A percentile compares a stretch with the other conserved stretches of the same genome.
Conservation (phyloP, 2,329 filamentous ascomycete genomes). For the Albophoma yamanashiensis region DNA sequence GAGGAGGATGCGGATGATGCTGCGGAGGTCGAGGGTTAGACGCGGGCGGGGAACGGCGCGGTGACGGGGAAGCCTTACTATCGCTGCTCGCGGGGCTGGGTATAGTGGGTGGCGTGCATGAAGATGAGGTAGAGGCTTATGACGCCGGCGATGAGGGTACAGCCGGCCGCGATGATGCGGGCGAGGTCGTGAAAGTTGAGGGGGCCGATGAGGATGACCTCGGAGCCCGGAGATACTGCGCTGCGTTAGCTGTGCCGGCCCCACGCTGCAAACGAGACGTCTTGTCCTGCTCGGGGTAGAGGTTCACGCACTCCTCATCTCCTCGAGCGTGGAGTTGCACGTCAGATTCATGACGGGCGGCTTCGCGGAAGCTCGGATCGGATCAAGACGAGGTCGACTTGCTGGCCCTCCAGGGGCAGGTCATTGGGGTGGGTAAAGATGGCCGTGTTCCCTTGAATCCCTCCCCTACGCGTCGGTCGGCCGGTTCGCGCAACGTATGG, state of each 20-base stretch:
- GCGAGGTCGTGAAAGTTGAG: constrained; percentile 46
- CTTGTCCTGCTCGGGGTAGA: not conserved
- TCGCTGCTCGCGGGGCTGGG: constrained; percentile 47
- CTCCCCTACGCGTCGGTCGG: not conserved
- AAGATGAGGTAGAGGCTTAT: constrained; percentile 46
- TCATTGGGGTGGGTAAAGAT: not conserved
- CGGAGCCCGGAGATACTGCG: constrained; percentile 31
- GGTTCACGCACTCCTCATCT: constrained; percentile 26
- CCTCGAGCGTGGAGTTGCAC: constrained; percentile 32
- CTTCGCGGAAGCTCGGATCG: not conserved
- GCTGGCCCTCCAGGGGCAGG: constrained; percentile 1
- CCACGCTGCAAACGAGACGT: not conserved
- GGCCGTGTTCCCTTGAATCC: not conserved
- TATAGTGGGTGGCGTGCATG: constrained; percentile 50
- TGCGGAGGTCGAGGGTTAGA: constrained; percentile 18
- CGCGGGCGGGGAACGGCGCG: not conserved
- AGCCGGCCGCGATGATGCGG: constrained; percentile 36
- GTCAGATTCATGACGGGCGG: constrained; percentile 22
- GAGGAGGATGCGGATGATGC: constrained; percentile 78
- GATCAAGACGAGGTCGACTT: not conserved
- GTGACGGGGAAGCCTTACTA: constrained; percentile 29
- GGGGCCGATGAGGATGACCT: constrained; percentile 33
- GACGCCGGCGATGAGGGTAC: constrained; percentile 37
- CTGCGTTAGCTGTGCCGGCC: not conserved
- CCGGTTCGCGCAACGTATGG: not conserved